Base-by-base conservation (phyloP, 345 rosid species). In the Boechera retrofracta region DNA sequence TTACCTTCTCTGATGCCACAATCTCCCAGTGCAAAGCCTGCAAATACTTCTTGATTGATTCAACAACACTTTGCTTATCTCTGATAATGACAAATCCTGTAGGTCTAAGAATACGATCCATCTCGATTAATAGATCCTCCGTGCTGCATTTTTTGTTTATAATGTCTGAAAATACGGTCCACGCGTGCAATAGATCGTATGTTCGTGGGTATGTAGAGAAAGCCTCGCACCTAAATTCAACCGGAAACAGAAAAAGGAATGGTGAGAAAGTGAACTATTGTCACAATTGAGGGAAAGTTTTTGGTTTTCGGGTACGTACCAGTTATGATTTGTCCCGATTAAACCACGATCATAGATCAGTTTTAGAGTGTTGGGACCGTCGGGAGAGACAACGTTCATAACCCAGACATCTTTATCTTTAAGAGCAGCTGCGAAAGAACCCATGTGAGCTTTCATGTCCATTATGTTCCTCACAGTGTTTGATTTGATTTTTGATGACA, bases 391-490 rank as follows among this genome's bases (percentile, higher is more conserved):
- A 21, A 90, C 95, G 79, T 89, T 90, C 97, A 92, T 94, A 59
- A 90, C 95, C 98, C 98, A 94, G 1, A 90, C 92, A 80, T 92
- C 88, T 80, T 94, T 94, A 44, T 73, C 82, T 73, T 83, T 90
- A n/a, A 94, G 83, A 42, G 98, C 95, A 74, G 98, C 97, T 15
- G 88, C 98, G 72, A 96, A 96, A 35, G 99, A 93, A 6, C 99
- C 98, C 82, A 87, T 69, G 80, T 87, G 74, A 72, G 97, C 97
- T 76, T 96, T 96, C 99, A 96, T 96, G 87, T 96, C 99, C 97
- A 96, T 91, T 79, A 95, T 21, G 76, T 95, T 95, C 86, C 99
- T 91, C 58, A 91, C 38, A 3, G 91, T 84, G 79, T 95, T 83
- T 6, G 89, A 59, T 47, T 89, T 75, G 57, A 92, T 76, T 84